Evolutionary conservation across 345 rosid genomes (phyloP).

Genomic region (Draba incana): DNA sequence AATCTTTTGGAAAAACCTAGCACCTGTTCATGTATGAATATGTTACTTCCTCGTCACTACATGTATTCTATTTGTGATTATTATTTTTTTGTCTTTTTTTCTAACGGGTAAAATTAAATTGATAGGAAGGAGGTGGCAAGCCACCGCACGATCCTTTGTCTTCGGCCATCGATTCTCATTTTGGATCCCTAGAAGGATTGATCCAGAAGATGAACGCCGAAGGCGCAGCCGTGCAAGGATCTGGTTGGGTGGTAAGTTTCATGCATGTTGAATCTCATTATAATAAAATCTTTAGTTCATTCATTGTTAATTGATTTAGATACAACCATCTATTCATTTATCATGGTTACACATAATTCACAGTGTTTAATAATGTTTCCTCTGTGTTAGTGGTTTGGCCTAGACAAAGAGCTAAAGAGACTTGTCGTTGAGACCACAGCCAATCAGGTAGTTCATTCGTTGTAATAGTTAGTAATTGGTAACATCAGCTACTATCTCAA

Average conservation of each 20-base stretch:
- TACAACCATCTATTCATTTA: neutral
- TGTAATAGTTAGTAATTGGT: neutral
- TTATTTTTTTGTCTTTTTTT: neutral
- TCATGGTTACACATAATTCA: neutral
- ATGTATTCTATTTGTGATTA: neutral
- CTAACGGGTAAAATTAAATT: conserved; percentile 19
- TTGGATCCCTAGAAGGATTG: conserved; percentile 75
- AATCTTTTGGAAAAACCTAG: conserved; percentile 87
- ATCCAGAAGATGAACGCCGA: conserved; percentile 74
- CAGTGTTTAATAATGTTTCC: neutral
- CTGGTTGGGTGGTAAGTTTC: conserved; percentile 94
- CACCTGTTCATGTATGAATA: conserved; percentile 58
- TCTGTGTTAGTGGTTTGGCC: conserved; percentile 74
- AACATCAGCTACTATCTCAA: conserved; percentile 3
- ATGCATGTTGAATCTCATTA: conserved; percentile 10
- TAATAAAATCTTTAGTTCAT: neutral
- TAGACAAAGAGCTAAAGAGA: conserved; percentile 79
- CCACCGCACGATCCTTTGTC: conserved; percentile 75
- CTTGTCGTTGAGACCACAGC: conserved; percentile 87
- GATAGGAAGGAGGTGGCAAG: conserved; percentile 93
- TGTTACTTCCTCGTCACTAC: conserved; percentile 11
- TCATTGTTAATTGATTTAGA: neutral
- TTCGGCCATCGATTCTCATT: conserved; percentile 75
- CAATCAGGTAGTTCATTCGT: conserved; percentile 67
- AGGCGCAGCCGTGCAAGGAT: conserved; percentile 93